Evolutionary conservation across 805 yeast species (phyloP), one percentile per base, ranked within the genome.

Genomic region (Metschnikowia colocasiae): DNA sequence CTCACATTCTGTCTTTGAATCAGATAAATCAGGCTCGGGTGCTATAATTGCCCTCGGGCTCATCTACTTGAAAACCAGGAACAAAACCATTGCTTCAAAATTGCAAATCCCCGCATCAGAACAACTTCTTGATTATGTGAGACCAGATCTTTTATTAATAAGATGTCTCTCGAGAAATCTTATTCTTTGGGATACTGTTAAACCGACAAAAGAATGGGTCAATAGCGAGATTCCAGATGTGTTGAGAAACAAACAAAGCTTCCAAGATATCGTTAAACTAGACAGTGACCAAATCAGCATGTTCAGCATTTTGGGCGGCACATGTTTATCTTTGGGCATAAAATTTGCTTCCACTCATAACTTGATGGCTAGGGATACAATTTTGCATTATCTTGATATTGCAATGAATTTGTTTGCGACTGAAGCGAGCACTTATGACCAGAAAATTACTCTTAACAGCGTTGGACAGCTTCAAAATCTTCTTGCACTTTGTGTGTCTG

Each of bases 91-190:
- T 35, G 92, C 95, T 0, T 64, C 67, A 19, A 83, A 82, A 56
- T 60, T 89, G 30, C 67, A 69, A 36, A 68, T 85, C 10, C 94
- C 95, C 1, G 62, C 63, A n/a, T 74, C 82, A 0, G 75, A 72
- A 43, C 82, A 79, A 51, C 63, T 82, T 19, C 61, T 85, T 13
- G 87, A 80, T 59, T 87, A 89, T 56, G 71, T 84, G 25, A 74
- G 96, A 50, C 97, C 98, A 0, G 96, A 89, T 56, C 59, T 86
- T 15, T 64, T 88, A 31, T 68, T 88, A 55, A 67, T 89, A 34
- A 66, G 95, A 34, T 78, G 83, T 43, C 66, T 87, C 41, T 81
- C 85, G 0, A 71, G 71, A 49, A 79, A 84, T 58, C 62, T 91
- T 56, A 80, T 91, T 5, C 59, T 83, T 76, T 90, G 96, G 96